Base-by-base conservation (phyloP, 2,329 filamentous ascomycete species). In the Venturia pyrina region DNA sequence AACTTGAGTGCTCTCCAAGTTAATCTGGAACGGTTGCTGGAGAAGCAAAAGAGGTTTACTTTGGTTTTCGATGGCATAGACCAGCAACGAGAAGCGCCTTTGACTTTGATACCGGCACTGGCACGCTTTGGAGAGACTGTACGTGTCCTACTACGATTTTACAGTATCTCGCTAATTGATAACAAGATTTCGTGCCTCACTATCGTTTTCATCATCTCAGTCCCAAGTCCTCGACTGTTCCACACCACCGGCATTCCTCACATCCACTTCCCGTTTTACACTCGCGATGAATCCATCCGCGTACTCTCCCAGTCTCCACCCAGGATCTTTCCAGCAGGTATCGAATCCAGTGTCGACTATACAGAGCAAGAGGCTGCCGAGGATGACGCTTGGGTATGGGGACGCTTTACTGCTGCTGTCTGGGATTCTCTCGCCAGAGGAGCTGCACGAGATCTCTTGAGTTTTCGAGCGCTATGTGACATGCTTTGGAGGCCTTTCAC, bases 11-110 rank as follows among this genome's bases (percentile, higher is more conserved):
- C 66, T 7, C 37, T 67, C 17, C 40, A 67, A 19, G 62, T 64
- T 17, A 40, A 65, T 15, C 62, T 64, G 7, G 24, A 64, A 28
- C 32, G n/a, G 1, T 19, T 64, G 10, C 24, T 64, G 13, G 32
- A 65, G 37, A 37, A 44, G 5, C 93, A 97, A 78, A 91, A 89
- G 69, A 86, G 88, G 69, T 92, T 96, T 70, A 87, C 93, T 10
- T 77, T 98, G 66, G 90, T 97, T 13, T 83, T 98, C 68, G 95
- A 98, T 78, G 90, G 87, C 13, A 88, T 98, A 66, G 93, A 98
- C 75, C 85, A 83, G 68, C 90, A 96, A 75, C 83, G 89, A 71
- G 93, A 98, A 72, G 86, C 89, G 6, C 86, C 89, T 6, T 83
- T 86, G 2, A 96, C 91, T 1, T 78, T 98, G 17, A 78, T 96